phyloP scores from a whole-genome alignment of 1,284 basidiomycete genomes.

The Ganoderma lucidum region DNA sequence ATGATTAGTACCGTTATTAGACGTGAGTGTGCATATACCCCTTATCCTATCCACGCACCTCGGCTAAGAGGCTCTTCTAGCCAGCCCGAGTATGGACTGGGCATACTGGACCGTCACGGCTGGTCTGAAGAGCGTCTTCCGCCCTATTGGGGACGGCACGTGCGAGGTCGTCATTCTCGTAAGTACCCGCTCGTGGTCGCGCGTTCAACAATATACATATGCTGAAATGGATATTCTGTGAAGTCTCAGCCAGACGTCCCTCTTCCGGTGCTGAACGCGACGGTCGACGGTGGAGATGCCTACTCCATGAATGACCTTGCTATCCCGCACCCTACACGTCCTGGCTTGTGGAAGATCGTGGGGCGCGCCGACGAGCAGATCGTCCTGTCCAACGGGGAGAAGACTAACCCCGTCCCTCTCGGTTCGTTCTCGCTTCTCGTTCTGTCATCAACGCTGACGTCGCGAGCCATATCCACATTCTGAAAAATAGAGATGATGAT shows the following conservation, averaged over 20 bases:
- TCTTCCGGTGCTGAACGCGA: slow-evolving; percentile 38
- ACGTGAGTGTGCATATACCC: slow-evolving; percentile 15
- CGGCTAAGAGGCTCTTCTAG: slow-evolving; percentile 6
- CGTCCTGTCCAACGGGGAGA: slow-evolving; percentile 38
- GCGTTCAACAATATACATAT: neutral
- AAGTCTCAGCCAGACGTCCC: slow-evolving; percentile 24
- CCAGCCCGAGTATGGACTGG: slow-evolving; percentile 35
- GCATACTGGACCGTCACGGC: slow-evolving; percentile 29
- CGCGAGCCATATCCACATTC: too few relatives aligned
- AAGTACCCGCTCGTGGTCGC: neutral
- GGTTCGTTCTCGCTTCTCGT: slow-evolving; percentile 8
- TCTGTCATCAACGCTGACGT: neutral
- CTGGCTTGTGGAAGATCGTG: slow-evolving; percentile 50
- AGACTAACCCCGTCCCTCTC: slow-evolving; percentile 28
- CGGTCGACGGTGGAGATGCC: slow-evolving; percentile 37
- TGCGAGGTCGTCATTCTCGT: slow-evolving; percentile 35
- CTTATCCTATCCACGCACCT: neutral
- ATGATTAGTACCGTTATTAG: slow-evolving; percentile 28
- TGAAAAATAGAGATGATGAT: slow-evolving; percentile 46
- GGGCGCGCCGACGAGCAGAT: slow-evolving; percentile 57
- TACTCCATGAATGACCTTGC: slow-evolving; percentile 52
- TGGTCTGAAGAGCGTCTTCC: slow-evolving; percentile 13
- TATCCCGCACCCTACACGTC: slow-evolving; percentile 50
- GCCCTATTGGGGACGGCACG: slow-evolving; percentile 29
- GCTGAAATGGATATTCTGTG: neutral